Conservation (phyloP, 106 monocot genomes). For the Xerophyta viscosa region DNA sequence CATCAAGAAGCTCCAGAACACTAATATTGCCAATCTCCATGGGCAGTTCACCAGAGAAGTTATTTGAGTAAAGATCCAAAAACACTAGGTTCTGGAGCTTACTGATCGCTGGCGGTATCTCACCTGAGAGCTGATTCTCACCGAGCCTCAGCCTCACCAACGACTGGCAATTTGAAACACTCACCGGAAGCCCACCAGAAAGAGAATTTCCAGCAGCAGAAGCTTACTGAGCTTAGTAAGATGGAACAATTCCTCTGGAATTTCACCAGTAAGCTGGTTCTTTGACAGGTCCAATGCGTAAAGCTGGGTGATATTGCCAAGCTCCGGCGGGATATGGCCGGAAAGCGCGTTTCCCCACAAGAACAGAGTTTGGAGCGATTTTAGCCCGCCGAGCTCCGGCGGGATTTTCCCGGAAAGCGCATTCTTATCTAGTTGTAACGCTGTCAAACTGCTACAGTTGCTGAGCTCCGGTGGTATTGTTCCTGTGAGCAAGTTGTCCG, state of each 20-base stretch:
- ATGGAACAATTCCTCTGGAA: conserved; percentile 68
- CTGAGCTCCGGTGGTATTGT: conserved; percentile 44
- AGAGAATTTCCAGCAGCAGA: conserved; percentile 67
- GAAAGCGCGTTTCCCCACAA: conserved; percentile 80
- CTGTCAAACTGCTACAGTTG: conserved; percentile 74
- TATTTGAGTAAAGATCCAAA: conserved; percentile 56
- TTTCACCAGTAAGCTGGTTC: conserved; percentile 55
- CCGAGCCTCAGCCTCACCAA: conserved; percentile 72
- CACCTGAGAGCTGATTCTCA: conserved; percentile 65
- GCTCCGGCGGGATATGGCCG: conserved; percentile 45
- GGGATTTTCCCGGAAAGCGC: conserved; percentile 58
- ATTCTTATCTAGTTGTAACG: conserved; percentile 80
- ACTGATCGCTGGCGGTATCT: conserved; percentile 53
- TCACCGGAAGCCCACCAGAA: conserved; percentile 37
- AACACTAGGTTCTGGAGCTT: conserved; percentile 65
- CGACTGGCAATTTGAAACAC: conserved; percentile 52
- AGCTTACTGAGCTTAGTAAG: conserved; percentile 82
- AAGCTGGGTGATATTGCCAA: conserved; percentile 66
- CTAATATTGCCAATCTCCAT: conserved; percentile 45
- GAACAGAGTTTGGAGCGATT: conserved; percentile 55
- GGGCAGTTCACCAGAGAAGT: conserved; percentile 47
- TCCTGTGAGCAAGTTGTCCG: conserved; percentile 64
- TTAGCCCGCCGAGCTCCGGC: conserved; percentile 36
- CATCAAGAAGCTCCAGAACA: conserved; percentile 70
- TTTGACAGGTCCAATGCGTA: conserved; percentile 76